Evolutionary conservation across 176 grass and related monocot genomes (phyloP), one percentile per base, ranked within the genome.

Genomic region (Carex parvula): DNA sequence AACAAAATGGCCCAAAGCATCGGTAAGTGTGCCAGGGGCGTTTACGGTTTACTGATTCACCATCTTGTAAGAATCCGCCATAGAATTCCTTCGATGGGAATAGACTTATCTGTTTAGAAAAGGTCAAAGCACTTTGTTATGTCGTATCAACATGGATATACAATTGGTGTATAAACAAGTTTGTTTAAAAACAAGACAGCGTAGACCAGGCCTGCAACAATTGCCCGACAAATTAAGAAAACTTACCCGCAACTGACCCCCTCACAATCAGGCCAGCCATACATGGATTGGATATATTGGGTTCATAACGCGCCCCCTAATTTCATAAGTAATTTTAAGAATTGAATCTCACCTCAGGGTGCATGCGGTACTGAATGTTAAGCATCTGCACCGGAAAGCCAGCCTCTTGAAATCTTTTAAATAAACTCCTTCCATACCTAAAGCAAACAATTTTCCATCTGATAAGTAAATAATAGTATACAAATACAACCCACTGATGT

Each of bases 61-160:
- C 92, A 61, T 97, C 94, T 92, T 97, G 67, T 26, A 97, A 85
- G 42, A 70, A 74, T 3, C 94, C 94, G 26, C 91, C 88, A 64
- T 97, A 97, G 83, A 97, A 97, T 92, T 97, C 94, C 84, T 97
- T 92, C 55, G 95, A 98, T 66, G 95, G 95, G 85, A 98, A 98
- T 30, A 90, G 85, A 65, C 95, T 98, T 59, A 98, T 98, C 92
- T 98, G 89, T 67, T 65, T 89, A 68, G 35, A 18, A 88, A 56
- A 84, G 22, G 15, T 80, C 64, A 35, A 84, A 87, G 32, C 48
- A 70, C 84, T 66, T 85, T 50, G 54, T 42, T 84, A 78, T 85
- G 62, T 30, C 33, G 39, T 16, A 32, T 87, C 69, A 85, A 84
- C 14, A 83, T 84, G 66, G 56, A 81, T 52, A 14, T 76, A 15